Evolutionary conservation across 805 yeast species (phyloP), one percentile per base, ranked within the genome.

Genomic region (Yarrowia sp.): DNA sequence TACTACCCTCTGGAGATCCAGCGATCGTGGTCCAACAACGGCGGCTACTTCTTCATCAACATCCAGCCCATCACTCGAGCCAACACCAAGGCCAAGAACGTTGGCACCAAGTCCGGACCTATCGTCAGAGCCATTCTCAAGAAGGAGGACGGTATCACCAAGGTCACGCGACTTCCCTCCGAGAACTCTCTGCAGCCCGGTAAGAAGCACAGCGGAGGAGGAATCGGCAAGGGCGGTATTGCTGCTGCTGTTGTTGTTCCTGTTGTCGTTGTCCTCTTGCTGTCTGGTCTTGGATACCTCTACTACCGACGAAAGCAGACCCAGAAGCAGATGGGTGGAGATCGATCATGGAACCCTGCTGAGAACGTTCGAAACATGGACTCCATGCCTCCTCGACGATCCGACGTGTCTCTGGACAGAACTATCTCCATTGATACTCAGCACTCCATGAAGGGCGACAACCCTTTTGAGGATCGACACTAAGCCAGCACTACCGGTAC

Each of bases 181-280:
- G 83, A 80, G 53, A 78, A 77, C 38, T 55, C 64, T 45, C 38
- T 38, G 22, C 63, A 76, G 74, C 7, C 65, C 66, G n/a, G 57
- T 66, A n/a, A 51, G 70, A 14, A 65, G 72, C 1, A 65, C 72
- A 1, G 53, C 70, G n/a, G 42, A 7, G 42, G 58, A 14, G 71
- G 69, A 2, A 76, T 79, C 48, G 15, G 63, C 31, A 57, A 48
- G 50, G 67, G 67, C 14, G 65, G 65, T 8, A 43, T 66, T 31
- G 81, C 76, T 13, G 81, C 82, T 61, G 80, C 81, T 13, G 81
- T 79, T 13, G 75, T 79, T 22, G 79, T 79, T 10, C 81, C 82
- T 53, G 77, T 79, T 8, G 74, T 78, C 11, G 78, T 72, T 3
- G 71, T 75, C 18, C 67, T 70, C 18, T 67, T 70, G 1, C 69